Conservation (phyloP, 2,329 filamentous ascomycete species). For the Epichloe baconii region DNA sequence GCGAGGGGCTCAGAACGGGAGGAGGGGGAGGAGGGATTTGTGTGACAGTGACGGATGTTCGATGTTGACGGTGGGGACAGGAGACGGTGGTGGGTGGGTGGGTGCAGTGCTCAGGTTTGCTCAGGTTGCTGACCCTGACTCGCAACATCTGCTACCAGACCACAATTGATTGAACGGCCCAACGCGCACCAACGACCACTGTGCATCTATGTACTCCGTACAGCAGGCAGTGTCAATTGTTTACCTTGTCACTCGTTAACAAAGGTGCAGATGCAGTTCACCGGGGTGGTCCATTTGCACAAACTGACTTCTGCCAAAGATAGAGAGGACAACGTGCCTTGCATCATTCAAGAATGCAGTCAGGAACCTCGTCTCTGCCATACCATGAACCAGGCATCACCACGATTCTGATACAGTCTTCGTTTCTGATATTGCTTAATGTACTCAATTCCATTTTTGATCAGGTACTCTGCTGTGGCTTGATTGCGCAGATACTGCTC, state of each 20-base stretch:
- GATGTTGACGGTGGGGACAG: background rate
- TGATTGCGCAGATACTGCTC: conserved; percentile 58
- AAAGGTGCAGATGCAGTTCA: too few species aligned
- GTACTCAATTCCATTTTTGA: conserved; percentile 43
- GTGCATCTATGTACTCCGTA: too few species aligned
- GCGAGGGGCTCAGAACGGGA: background rate
- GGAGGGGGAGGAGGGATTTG: background rate
- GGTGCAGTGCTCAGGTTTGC: background rate
- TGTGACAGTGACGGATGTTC: background rate
- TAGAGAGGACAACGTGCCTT: too few species aligned
- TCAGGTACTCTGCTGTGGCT: conserved; percentile 50
- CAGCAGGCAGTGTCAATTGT: too few species aligned
- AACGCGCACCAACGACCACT: too few species aligned
- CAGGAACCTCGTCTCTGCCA: conserved; percentile 18
- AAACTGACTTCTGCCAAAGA: too few species aligned
- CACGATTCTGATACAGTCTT: conserved; percentile 45
- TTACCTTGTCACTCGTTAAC: too few species aligned
- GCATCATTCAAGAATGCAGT: background rate
- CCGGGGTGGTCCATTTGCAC: too few species aligned
- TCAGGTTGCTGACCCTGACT: too few species aligned
- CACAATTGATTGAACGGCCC: too few species aligned
- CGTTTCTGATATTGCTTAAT: conserved; percentile 52
- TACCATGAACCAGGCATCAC: conserved; percentile 52
- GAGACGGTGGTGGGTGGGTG: background rate
- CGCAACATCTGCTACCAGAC: too few species aligned